Evolutionary conservation across 2,329 filamentous ascomycete species (phyloP).

Genomic region (Colletotrichum graminicola): DNA sequence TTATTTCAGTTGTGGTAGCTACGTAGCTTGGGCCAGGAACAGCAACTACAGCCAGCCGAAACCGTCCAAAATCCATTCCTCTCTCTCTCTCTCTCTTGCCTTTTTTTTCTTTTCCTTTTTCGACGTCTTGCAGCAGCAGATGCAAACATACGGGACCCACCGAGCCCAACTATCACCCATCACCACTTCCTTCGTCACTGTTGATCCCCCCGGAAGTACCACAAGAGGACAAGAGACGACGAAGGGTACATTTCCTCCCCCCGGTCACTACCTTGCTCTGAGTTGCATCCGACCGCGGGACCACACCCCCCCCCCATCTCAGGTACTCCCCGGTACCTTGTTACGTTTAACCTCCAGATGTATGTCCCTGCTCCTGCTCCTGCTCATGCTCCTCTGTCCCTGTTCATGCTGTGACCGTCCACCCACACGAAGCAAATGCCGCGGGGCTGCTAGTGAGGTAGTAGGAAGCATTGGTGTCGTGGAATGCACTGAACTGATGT

Average conservation of each 20-base stretch:
- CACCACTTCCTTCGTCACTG: background rate
- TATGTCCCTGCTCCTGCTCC: slow-evolving; percentile 2
- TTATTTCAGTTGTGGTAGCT: too few species aligned
- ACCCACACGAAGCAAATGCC: background rate
- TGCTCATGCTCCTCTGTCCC: background rate
- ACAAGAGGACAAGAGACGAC: background rate
- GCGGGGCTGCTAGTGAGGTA: background rate
- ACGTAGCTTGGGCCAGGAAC: background rate
- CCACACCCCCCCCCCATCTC: slow-evolving; percentile 7
- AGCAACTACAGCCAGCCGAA: background rate
- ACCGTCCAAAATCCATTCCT: background rate
- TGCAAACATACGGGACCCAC: slow-evolving; percentile 20
- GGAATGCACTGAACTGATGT: background rate
- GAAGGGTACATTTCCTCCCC: background rate
- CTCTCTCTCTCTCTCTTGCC: too few species aligned
- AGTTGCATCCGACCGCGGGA: slow-evolving; percentile 13
- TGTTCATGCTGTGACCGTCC: background rate
- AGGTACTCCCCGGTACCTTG: slow-evolving; percentile 16
- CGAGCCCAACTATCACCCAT: slow-evolving; percentile 6
- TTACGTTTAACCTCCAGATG: slow-evolving; percentile 29
- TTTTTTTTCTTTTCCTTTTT: slow-evolving; percentile 3
- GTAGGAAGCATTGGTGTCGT: background rate
- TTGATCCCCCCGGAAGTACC: background rate
- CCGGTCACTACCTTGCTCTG: background rate
- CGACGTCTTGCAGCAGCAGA: slow-evolving; percentile 37